These are phyloP conservation scores for Ceratocystis huliohia DNA, from an alignment of 2,329 filamentous ascomycete genomes.

Conservation along the genomic window DNA sequence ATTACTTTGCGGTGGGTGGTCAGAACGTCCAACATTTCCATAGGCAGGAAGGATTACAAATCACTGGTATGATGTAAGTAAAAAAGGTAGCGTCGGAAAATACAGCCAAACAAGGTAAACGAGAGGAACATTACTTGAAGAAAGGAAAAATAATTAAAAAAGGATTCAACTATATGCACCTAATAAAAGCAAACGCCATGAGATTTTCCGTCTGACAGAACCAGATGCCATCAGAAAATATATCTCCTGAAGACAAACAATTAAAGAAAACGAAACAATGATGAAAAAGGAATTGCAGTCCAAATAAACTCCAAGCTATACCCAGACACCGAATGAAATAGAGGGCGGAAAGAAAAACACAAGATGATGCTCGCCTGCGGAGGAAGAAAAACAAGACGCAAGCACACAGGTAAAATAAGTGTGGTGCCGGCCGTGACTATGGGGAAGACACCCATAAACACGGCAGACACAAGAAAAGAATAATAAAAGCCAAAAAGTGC, in stretches of 20 bases:
- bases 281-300: neutral
- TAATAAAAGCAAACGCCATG: neutral
- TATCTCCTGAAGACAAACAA: neutral
- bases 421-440: neutral
- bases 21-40: neutral
- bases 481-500: slow-evolving; percentile 1
- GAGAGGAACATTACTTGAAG: neutral
- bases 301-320: slow-evolving; percentile 14
- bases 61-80: neutral
- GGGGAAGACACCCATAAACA: neutral
- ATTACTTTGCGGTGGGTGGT: neutral
- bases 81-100: neutral
- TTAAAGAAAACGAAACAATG: neutral
- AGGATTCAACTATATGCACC: neutral
- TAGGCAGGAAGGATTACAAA: neutral
- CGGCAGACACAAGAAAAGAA: neutral
- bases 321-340: slow-evolving; percentile 6
- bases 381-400: slow-evolving; percentile 10
- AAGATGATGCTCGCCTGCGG: neutral
- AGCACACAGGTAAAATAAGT: neutral
- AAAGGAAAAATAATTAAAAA: neutral
- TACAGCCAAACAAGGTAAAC: neutral
- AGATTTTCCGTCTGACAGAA: neutral
- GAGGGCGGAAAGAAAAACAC: neutral
- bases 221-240: neutral